Percentiles rank a stretch among this genome's conserved stretches.
phyloP scores from a whole-genome alignment of 345 rosid genomes.

The Arabis hirsuta region DNA sequence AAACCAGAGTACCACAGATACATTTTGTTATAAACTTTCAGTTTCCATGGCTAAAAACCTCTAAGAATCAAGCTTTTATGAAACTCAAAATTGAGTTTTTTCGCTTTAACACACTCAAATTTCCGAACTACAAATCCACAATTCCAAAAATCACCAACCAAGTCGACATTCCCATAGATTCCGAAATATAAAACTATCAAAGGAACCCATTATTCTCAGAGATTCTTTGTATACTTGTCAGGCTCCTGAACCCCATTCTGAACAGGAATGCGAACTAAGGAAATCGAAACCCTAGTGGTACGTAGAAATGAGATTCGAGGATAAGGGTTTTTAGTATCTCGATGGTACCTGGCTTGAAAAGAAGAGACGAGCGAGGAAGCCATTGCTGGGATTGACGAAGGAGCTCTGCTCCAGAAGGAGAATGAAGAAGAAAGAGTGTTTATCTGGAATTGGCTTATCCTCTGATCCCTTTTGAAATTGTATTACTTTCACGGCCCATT shows the following conservation, averaged over 20 bases:
- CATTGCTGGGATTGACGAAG: conserved; percentile 47
- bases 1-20: neutral
- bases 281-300: conserved; percentile 2
- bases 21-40: neutral
- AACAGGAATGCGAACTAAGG: neutral
- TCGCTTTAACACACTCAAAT: neutral
- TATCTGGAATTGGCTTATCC: conserved; percentile 40
- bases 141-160: neutral
- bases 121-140: neutral
- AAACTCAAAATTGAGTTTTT: conserved; percentile 3
- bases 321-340: neutral
- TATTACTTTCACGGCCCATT: conserved; percentile 30
- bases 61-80: conserved; percentile 12
- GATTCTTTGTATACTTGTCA: neutral
- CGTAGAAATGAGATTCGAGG: neutral
- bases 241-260: neutral
- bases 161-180: neutral
- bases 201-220: neutral
- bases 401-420: conserved; percentile 48
- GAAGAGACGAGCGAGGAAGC: conserved; percentile 69
- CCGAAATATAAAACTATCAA: neutral
- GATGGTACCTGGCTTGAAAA: conserved; percentile 61
- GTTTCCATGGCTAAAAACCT: conserved; percentile 8
- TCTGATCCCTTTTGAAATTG: neutral
- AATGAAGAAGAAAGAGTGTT: conserved; percentile 14